These are phyloP conservation scores for Pulveroboletus sp. DNA, from an alignment of 768 basidiomycete genomes.

Conservation along the genomic window DNA sequence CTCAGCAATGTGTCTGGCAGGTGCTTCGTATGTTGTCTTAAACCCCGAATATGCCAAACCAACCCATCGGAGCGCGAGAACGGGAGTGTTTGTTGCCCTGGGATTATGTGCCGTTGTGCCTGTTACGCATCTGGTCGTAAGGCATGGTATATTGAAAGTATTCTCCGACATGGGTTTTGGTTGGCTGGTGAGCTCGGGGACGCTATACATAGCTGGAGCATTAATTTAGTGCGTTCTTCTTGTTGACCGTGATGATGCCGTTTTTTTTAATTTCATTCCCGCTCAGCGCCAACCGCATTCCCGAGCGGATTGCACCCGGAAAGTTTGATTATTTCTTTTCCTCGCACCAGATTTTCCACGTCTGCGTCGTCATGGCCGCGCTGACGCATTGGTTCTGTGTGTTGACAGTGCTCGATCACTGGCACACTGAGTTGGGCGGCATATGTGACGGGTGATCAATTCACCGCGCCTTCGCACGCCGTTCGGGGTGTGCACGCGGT, in stretches of 20 bases:
- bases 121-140: slow-evolving; percentile 57
- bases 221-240: slow-evolving; percentile 69
- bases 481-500: slow-evolving; percentile 12
- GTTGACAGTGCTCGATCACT: slow-evolving; percentile 55
- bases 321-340: slow-evolving; percentile 76
- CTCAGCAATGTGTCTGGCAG: slow-evolving; percentile 32
- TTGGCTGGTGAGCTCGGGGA: slow-evolving; percentile 69
- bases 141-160: slow-evolving; percentile 56
- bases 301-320: slow-evolving; percentile 73
- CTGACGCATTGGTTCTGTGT: slow-evolving; percentile 62
- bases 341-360: slow-evolving; percentile 90
- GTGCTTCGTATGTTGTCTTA: slow-evolving; percentile 72
- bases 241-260: slow-evolving; percentile 26
- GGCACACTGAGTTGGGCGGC: slow-evolving; percentile 39
- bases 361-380: slow-evolving; percentile 72
- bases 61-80: slow-evolving; percentile 72
- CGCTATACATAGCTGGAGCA: slow-evolving; percentile 76
- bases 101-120: slow-evolving; percentile 72
- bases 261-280: slow-evolving; percentile 33
- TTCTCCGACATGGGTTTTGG: slow-evolving; percentile 63
- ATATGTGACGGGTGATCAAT: slow-evolving; percentile 21
- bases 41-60: slow-evolving; percentile 76
- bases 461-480: slow-evolving; percentile 26
- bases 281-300: slow-evolving; percentile 77
- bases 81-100: slow-evolving; percentile 73